Evolutionary conservation across 1,284 basidiomycete genomes (phyloP), one percentile per base, ranked within the genome.

Genomic region (Irpex sp.): DNA sequence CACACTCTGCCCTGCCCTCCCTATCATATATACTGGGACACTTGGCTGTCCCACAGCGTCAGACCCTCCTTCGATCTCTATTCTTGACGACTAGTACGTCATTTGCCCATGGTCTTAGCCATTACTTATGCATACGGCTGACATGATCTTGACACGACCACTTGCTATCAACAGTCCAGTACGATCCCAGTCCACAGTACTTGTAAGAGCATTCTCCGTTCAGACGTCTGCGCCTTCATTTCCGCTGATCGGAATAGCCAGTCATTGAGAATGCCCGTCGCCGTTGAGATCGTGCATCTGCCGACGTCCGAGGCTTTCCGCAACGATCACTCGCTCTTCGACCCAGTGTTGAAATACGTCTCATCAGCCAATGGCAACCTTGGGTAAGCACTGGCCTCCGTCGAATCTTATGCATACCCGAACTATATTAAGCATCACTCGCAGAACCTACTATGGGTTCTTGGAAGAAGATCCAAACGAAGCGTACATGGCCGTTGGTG

Each of bases 281-380:
- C 34, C 8, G 54, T 64, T 54, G 64, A 65, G 52, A 47, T 62
- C 34, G 58, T 57, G 1, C 36, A 40, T 52, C 26, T 61, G 5
- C 58, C 61, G 26, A 37, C 64, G 8, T 57, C 57, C 3, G 64
- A 65, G 58, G 61, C 58, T 13, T 65, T 60, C 47, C 61, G 61
- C 58, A 57, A 65, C 15, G 64, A 65, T 44, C 52, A 58, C 13
- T 57, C 57, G 3, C 21, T 65, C 40, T 19, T 62, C 34, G 44
- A 60, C 21, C 56, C 57, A 19, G 19, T 60, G 15, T 19, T 59
- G 9, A 47, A 62, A 26, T 62, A 51, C 47, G 47, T 62, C 9
- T 40, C 31, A 17, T 31, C 62, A 6, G 36, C 60, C 8, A 55
- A 48, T 52, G 64, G 64, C 4, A 49, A 17, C 9, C 36, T 60